Evolutionary conservation across 306 rosid genomes (phyloP).

Genomic region (Oxytropis ochrocephala): DNA sequence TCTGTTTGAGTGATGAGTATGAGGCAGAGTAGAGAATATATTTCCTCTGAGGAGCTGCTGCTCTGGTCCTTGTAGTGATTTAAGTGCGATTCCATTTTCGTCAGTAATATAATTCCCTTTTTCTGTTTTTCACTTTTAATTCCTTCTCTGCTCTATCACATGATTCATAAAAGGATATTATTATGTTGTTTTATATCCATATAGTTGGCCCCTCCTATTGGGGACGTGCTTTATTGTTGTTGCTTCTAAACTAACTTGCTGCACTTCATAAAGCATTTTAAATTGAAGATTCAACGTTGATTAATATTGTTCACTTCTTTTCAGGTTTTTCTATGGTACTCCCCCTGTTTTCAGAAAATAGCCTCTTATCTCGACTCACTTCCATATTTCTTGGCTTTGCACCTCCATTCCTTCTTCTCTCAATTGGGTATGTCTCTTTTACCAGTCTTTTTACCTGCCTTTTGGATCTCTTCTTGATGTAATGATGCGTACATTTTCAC

Average conservation of each 20-base stretch:
- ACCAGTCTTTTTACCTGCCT: background rate
- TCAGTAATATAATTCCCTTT: no score
- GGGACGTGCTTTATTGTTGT: background rate
- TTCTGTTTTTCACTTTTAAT: background rate
- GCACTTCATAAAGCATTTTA: background rate
- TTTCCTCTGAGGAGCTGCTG: background rate
- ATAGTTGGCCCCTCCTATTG: background rate
- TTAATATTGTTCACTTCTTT: conserved; percentile 23
- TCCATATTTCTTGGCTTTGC: conserved; percentile 92
- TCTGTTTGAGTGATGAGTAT: background rate
- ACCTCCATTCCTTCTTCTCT: conserved; percentile 82
- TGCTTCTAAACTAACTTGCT: background rate
- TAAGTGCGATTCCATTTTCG: background rate
- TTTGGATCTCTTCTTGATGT: background rate
- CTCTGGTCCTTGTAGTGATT: background rate
- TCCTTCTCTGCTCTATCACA: background rate
- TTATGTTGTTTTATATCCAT: background rate
- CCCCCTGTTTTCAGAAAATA: conserved; percentile 67
- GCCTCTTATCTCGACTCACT: conserved; percentile 74
- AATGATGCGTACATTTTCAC: background rate
- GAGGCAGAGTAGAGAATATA: background rate
- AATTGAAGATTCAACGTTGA: conserved; percentile 11
- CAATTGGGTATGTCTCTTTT: conserved; percentile 66
- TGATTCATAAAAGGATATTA: background rate
- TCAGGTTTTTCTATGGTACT: conserved; percentile 74